A percentile compares a stretch with the other conserved stretches of the same genome.
Conservation (phyloP, 2,329 filamentous ascomycete species). For the Epichloe scottii region DNA sequence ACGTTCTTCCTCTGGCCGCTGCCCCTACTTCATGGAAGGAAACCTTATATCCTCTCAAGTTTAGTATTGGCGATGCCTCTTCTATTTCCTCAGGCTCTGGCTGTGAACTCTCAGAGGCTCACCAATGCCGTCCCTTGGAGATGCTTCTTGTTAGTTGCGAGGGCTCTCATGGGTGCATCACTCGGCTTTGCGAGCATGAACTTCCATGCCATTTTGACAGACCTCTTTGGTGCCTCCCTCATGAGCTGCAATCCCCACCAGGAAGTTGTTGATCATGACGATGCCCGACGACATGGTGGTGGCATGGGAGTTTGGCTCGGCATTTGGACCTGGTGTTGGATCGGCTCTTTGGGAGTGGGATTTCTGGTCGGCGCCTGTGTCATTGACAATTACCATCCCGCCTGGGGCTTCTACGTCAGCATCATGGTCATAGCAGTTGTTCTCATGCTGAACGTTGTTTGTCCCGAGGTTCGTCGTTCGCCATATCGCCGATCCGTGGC, state of each 20-base stretch:
- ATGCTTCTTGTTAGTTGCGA: constrained; percentile 47
- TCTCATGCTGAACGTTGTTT: constrained; percentile 56
- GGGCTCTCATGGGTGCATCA: constrained; percentile 53
- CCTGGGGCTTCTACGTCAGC: constrained; percentile 66
- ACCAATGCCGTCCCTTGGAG: constrained; percentile 44
- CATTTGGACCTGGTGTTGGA: constrained; percentile 66
- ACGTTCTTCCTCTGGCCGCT: constrained; percentile 63
- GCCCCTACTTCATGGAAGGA: constrained; percentile 62
- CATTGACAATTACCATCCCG: constrained; percentile 50
- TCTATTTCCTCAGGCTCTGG: constrained; percentile 62
- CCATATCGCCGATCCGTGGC: constrained; percentile 55
- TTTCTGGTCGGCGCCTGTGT: constrained; percentile 60
- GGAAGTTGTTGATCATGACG: constrained; percentile 53
- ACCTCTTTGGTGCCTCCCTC: constrained; percentile 64
- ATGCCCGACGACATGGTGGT: constrained; percentile 62
- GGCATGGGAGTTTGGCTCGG: constrained; percentile 72
- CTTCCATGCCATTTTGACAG: constrained; percentile 56
- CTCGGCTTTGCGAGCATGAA: constrained; percentile 71
- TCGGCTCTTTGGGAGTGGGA: constrained; percentile 58
- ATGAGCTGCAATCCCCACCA: constrained; percentile 63
- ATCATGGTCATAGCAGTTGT: constrained; percentile 54
- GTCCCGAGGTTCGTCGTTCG: constrained; percentile 59
- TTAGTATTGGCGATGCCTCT: constrained; percentile 59
- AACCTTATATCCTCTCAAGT: constrained; percentile 61
- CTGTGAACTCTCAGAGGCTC: constrained; percentile 43